Evolutionary conservation across 2,329 filamentous ascomycete species (phyloP), one percentile per base, ranked within the genome.

Genomic region (Neofusicoccum umdonicola): DNA sequence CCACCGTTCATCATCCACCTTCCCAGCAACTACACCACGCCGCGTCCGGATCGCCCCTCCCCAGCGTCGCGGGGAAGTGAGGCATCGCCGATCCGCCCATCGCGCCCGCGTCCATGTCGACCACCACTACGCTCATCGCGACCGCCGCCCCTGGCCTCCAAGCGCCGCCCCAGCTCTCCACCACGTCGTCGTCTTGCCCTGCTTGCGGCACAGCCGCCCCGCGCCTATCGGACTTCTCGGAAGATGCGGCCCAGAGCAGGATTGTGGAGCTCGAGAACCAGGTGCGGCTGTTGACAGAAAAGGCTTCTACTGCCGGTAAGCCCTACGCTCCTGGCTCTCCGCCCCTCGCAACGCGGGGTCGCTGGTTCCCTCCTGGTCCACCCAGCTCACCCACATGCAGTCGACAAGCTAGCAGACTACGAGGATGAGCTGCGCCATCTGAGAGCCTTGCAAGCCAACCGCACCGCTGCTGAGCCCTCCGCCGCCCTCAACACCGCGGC

Each of bases 401-500:
- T 82, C 56, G 81, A 83, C 69, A 86, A 80, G 73, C 82, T 87
- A 67, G 89, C 90, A 72, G 89, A 92, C 79, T 93, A 92, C 82
- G 91, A 94, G 78, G 90, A 92, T 76, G 89, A 93, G 74, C 83
- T 93, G 45, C 82, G 86, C 50, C 81, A 78, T 50, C 81, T 92
- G 63, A 86, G 86, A 68, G 79, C 78, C 71, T 73, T 69, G 58
- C 74, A 69, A 68, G 69, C 68, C 56, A 69, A 63, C 51, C 66
- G 42, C 8, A 15, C 34, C 12, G 35, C 35, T 37, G 34, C 22
- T 45, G 27, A 45, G 50, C 13, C 63, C 34, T 42, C 62, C 7
- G 15, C 64, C 31, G 66, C 66, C 60, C 67, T 71, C 60, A 62
- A 58, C 42, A 68, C 70, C 27, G 67, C 71, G 42, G 69, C 73